A percentile compares a stretch with the other conserved stretches of the same genome.
These are phyloP conservation scores for Cordyceps tenuipes DNA, from an alignment of 2,329 filamentous ascomycete species.

Conservation along the genomic window DNA sequence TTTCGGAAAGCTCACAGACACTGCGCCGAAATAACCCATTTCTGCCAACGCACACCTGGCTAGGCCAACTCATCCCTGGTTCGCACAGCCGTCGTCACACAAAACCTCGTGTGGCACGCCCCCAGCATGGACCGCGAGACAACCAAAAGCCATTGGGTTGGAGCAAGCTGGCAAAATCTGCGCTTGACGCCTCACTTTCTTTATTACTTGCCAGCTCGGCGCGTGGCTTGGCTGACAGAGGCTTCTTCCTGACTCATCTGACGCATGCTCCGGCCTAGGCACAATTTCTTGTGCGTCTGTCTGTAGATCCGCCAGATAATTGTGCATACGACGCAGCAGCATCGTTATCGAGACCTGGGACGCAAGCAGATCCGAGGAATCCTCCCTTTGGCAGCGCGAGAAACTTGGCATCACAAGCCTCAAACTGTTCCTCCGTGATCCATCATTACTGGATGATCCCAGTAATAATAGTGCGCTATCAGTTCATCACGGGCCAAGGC, in stretches of 20 bases:
- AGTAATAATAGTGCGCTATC: constrained; percentile 3
- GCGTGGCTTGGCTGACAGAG: not conserved
- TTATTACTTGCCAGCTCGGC: not conserved
- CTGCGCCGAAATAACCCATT: not conserved
- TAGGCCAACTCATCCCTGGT: constrained; percentile 4
- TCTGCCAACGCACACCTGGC: not conserved
- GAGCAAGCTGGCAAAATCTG: not conserved
- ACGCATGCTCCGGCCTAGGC: constrained; percentile 4
- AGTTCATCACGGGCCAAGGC: constrained; percentile 4
- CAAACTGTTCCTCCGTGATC: not conserved
- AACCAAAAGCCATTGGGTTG: not conserved
- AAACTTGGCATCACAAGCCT: not conserved
- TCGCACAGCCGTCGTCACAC: constrained; percentile 8
- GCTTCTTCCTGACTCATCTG: not conserved
- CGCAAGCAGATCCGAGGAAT: constrained; percentile 3
- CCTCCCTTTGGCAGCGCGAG: not conserved
- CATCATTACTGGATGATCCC: not conserved
- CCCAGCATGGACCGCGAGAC: not conserved
- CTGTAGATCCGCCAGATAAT: constrained; percentile 7
- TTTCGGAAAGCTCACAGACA: not conserved
- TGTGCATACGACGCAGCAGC: constrained; percentile 8
- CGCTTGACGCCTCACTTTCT: not conserved
- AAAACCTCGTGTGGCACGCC: not conserved
- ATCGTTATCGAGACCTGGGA: constrained; percentile 5
- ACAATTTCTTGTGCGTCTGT: constrained; percentile 7